Evolutionary conservation across 176 grass and related monocot genomes (phyloP).

Genomic region (Carex parvula): DNA sequence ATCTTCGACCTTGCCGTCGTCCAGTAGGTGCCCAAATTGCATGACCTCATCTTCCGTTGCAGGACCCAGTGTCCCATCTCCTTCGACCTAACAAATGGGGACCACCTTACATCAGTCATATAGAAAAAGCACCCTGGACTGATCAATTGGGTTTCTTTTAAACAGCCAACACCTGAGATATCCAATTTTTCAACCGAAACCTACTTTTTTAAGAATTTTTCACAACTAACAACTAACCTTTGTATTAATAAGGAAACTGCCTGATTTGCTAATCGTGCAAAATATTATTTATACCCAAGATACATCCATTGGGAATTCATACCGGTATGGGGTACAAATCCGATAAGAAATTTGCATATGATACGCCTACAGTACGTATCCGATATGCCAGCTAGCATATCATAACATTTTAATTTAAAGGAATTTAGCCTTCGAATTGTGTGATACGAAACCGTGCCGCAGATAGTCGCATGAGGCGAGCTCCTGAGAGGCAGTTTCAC

Average conservation of each 20-base stretch:
- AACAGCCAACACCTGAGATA: background rate
- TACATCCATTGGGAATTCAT: too few relatives aligned
- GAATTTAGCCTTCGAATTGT: background rate
- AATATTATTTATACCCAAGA: too few relatives aligned
- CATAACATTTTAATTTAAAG: background rate
- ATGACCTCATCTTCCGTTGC: conserved; percentile 93
- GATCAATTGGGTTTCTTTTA: background rate
- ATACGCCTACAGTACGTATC: too few relatives aligned
- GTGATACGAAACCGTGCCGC: background rate
- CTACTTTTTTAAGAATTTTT: too few relatives aligned
- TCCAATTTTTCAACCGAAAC: too few relatives aligned
- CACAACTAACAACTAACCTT: too few relatives aligned
- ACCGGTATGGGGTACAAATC: too few relatives aligned
- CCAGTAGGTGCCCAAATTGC: conserved; percentile 66
- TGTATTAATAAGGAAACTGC: too few relatives aligned
- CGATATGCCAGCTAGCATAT: background rate
- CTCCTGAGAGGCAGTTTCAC: background rate
- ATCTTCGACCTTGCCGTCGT: conserved; percentile 70
- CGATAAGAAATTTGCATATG: too few relatives aligned
- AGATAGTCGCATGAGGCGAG: background rate
- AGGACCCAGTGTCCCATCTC: conserved; percentile 92
- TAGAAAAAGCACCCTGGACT: background rate
- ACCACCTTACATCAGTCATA: conserved; percentile 7
- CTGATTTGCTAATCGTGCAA: too few relatives aligned
- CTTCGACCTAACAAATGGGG: conserved; percentile 71